phyloP scores from a whole-genome alignment of 139 green algal genomes.

The Asterochloris sp. region DNA sequence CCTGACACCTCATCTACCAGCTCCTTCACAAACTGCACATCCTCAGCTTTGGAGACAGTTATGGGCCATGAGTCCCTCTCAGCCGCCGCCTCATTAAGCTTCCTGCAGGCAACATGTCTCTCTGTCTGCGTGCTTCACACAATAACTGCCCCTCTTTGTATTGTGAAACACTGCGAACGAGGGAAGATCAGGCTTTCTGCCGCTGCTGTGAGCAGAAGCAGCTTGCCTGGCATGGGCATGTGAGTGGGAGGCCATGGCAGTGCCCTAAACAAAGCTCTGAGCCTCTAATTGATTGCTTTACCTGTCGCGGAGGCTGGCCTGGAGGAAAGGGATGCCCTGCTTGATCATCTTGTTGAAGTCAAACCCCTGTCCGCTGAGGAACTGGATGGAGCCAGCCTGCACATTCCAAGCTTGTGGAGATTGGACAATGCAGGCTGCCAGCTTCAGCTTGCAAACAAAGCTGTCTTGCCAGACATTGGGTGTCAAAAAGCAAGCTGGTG shows the following conservation, averaged over 20 bases:
- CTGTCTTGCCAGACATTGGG: not conserved
- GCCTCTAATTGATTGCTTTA: not conserved
- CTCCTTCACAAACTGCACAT: conserved; percentile 38
- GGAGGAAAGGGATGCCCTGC: conserved; percentile 64
- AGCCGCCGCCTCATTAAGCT: not conserved
- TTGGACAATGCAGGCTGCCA: not conserved
- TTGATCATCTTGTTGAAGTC: conserved; percentile 84
- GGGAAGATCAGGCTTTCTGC: too few species aligned
- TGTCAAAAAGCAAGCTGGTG: not conserved
- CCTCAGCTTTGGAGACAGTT: conserved; percentile 29
- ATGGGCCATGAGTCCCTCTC: conserved; percentile 23
- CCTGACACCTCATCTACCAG: conserved; percentile 29
- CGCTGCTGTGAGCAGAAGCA: not conserved
- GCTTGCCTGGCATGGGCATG: not conserved
- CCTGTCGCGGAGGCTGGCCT: conserved; percentile 18
- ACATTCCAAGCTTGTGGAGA: not conserved
- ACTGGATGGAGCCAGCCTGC: conserved; percentile 53
- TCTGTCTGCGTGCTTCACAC: not conserved
- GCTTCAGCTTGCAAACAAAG: not conserved
- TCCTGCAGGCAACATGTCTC: not conserved
- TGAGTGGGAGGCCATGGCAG: not conserved
- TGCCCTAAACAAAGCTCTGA: not conserved
- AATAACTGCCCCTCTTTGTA: too few species aligned
- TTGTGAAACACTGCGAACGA: too few species aligned
- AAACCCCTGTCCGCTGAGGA: conserved; percentile 65